A percentile compares a stretch with the other conserved stretches of the same genome.
Conservation (phyloP, 345 rosid genomes). For the Aethionema arabicum region DNA sequence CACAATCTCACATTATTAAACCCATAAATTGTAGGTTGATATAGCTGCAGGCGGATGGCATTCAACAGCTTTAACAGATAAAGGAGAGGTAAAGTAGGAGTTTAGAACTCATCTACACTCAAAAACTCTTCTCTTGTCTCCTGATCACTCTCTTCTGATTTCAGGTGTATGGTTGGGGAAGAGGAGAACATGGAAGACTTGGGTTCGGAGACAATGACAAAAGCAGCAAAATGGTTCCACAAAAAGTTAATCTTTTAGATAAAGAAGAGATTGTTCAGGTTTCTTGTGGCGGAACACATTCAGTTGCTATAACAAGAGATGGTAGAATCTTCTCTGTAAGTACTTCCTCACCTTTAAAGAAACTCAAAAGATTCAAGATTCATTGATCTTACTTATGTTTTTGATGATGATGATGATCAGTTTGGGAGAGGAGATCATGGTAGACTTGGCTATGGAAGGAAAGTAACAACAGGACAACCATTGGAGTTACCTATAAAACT, state of each 20-base stretch:
- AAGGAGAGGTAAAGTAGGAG: conserved; percentile 64
- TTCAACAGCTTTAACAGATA: conserved; percentile 84
- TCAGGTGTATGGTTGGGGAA: conserved; percentile 98
- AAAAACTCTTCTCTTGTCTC: background rate
- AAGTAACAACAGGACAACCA: conserved; percentile 89
- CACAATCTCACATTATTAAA: background rate
- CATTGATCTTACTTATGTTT: background rate
- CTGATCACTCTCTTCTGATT: background rate
- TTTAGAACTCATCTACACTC: background rate
- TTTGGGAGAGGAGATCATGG: conserved; percentile 99
- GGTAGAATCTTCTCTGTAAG: conserved; percentile 93
- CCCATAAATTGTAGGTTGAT: conserved; percentile 59
- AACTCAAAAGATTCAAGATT: background rate
- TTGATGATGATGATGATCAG: conserved; percentile 40
- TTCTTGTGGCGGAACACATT: conserved; percentile 98
- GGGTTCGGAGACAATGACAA: conserved; percentile 98
- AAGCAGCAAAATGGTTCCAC: conserved; percentile 99
- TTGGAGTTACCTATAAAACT: conserved; percentile 75
- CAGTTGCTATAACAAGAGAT: conserved; percentile 87
- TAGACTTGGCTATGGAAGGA: conserved; percentile 88
- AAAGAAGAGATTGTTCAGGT: conserved; percentile 89
- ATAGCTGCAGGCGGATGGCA: conserved; percentile 99
- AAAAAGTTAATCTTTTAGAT: conserved; percentile 74
- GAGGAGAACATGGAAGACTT: conserved; percentile 98
- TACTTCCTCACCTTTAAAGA: conserved; percentile 6